Base-by-base conservation (phyloP, 176 grass and related monocot genomes). In the Guadua angustifolia region DNA sequence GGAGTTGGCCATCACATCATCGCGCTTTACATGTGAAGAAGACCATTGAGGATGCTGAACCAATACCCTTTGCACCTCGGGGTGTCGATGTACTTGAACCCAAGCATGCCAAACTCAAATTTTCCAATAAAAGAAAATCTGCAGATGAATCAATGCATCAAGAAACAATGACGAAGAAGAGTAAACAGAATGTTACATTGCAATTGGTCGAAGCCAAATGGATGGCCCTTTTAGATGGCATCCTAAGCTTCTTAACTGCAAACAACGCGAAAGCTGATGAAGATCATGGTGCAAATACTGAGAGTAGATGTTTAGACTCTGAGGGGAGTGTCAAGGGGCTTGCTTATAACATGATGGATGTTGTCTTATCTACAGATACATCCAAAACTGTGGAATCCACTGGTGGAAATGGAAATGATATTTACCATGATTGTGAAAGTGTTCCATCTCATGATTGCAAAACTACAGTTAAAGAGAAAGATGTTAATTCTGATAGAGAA, bases 1-100 rank as follows among this genome's bases (percentile, higher is more conserved):
- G 82, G 64, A 92, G 91, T 85, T 98, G 95, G 95, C 93, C 95
- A 90, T 98, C 95, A 87, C 95, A 98, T 93, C 85, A 88, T 82
- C 90, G 91, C 68, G 95, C 95, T 81, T 93, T 95, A 77, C 85
- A 95, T 91, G 92, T 95, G 18, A 98, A 90, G 83, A 84, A 93
- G 65, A 86, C 87, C 57, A 98, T 98, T 62, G 93, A 95, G 76
- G 69, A 83, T 87, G 74, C 71, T 84, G 92, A 91, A 75, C 83
- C 78, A 6, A 75, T 92, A 53, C 85, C 92, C 4, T 94, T 94
- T 73, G 88, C 90, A 77, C 83, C 91, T 79, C 87, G 85, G 22
- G 95, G 95, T 82, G 79, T 98, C 67, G 95, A 93, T 65, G 83
- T 85, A 82, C 93, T 98, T 69, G 89, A 95, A 79, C 95, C 95